Evolutionary conservation across 805 yeast genomes (phyloP).

Genomic region (Zygotorulaspora chibaensis): DNA sequence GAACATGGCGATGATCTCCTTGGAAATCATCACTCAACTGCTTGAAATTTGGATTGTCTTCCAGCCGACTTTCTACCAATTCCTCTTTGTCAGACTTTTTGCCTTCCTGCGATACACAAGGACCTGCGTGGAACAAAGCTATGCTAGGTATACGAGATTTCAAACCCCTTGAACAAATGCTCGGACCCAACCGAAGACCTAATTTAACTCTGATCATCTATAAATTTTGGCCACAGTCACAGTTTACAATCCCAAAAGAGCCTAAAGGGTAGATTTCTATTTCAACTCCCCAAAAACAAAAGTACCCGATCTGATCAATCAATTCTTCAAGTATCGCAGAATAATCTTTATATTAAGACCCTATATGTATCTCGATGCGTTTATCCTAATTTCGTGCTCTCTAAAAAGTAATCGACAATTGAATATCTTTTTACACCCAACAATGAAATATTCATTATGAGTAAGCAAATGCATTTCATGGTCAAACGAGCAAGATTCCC

Average conservation of each 20-base stretch:
- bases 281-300: neutral
- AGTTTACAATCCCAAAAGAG: neutral
- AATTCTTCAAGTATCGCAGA: neutral
- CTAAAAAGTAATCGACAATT: neutral
- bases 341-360: neutral
- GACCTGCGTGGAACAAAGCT: neutral
- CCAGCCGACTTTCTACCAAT: constrained; percentile 15
- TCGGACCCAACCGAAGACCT: neutral
- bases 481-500: neutral
- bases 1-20: constrained; percentile 37
- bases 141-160: neutral
- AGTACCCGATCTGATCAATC: neutral
- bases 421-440: constrained; percentile 1
- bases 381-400: neutral
- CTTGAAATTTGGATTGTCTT: constrained; percentile 18
- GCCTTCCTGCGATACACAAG: neutral
- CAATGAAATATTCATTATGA: neutral
- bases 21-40: constrained; percentile 18
- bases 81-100: constrained; percentile 6
- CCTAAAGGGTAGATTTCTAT: neutral
- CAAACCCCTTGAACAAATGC: neutral
- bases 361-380: neutral
- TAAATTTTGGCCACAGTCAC: neutral
- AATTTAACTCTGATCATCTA: neutral
- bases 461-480: neutral